Percentiles rank a stretch among this genome's conserved stretches.
Conservation (phyloP, 2,329 filamentous ascomycete genomes). For the Trichoderma aggressivum region DNA sequence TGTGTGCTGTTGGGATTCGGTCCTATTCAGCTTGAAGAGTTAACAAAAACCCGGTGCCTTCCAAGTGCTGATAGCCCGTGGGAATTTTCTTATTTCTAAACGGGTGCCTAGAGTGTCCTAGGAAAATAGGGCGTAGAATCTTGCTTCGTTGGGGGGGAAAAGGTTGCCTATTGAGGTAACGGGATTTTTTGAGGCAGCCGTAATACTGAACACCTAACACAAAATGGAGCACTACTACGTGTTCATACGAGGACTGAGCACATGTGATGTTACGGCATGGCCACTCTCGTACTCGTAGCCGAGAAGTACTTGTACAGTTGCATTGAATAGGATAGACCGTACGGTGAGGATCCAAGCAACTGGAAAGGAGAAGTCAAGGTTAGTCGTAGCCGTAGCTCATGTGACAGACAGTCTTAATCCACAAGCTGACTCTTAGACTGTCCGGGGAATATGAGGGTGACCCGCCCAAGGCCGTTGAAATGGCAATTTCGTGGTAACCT, state of each 20-base stretch:
- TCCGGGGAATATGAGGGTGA: background rate
- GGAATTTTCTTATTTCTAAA: background rate
- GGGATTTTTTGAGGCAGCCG: background rate
- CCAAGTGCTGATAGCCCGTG: background rate
- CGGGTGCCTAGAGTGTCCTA: background rate
- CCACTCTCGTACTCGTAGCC: background rate
- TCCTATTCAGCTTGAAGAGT: background rate
- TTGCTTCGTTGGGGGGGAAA: background rate
- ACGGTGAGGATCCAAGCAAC: background rate
- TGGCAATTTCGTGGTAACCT: conserved; percentile 12
- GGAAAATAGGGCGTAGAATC: too few species aligned
- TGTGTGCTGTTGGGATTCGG: background rate
- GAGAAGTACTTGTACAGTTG: background rate
- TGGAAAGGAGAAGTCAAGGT: conserved; percentile 2
- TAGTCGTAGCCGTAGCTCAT: background rate
- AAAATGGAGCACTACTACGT: background rate
- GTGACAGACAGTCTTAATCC: background rate
- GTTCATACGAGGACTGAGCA: background rate
- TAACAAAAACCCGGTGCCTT: background rate
- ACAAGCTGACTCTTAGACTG: background rate
- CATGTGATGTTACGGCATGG: background rate
- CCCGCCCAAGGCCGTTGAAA: too few species aligned
- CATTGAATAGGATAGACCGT: background rate
- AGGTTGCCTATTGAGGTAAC: background rate
- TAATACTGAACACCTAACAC: background rate